Conservation (phyloP, 176 grass and related monocot genomes). For the Musa schizocarpa region DNA sequence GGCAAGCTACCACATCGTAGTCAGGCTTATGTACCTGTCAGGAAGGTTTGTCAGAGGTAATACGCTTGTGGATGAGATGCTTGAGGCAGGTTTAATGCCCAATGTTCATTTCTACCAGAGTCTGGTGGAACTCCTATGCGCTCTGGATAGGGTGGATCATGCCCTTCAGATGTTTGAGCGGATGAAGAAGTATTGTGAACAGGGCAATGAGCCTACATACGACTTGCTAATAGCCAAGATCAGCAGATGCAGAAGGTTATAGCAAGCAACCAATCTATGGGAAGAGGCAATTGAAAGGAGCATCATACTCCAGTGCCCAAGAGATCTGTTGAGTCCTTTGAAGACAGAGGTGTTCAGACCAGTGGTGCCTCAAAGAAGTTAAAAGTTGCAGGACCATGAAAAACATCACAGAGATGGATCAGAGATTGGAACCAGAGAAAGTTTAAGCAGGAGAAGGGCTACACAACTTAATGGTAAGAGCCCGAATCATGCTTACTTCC, state of each 20-base stretch:
- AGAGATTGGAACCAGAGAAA: constrained; percentile 24
- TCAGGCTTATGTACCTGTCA: constrained; percentile 53
- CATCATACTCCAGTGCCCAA: constrained; percentile 44
- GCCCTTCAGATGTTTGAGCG: constrained; percentile 49
- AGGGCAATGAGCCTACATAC: constrained; percentile 24
- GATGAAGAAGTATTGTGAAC: constrained; percentile 35
- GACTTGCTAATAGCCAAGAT: constrained; percentile 62
- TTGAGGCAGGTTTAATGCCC: constrained; percentile 36
- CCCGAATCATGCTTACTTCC: neutral
- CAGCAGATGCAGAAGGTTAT: constrained; percentile 48
- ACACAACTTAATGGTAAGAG: neutral
- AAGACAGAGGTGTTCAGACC: constrained; percentile 59
- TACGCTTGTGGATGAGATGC: constrained; percentile 49
- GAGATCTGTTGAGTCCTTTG: constrained; percentile 53
- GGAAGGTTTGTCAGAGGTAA: constrained; percentile 49
- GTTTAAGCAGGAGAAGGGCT: neutral
- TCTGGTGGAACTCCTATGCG: constrained; percentile 55
- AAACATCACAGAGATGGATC: constrained; percentile 21
- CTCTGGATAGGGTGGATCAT: constrained; percentile 44
- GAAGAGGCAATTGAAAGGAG: constrained; percentile 41
- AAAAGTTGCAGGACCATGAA: constrained; percentile 27
- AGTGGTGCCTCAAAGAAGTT: constrained; percentile 20
- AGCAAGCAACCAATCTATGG: constrained; percentile 50
- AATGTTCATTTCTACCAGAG: constrained; percentile 42
- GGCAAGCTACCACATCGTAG: constrained; percentile 62